phyloP scores from a whole-genome alignment of 1,284 basidiomycete genomes.

The Cryptococcus amylolentus region DNA sequence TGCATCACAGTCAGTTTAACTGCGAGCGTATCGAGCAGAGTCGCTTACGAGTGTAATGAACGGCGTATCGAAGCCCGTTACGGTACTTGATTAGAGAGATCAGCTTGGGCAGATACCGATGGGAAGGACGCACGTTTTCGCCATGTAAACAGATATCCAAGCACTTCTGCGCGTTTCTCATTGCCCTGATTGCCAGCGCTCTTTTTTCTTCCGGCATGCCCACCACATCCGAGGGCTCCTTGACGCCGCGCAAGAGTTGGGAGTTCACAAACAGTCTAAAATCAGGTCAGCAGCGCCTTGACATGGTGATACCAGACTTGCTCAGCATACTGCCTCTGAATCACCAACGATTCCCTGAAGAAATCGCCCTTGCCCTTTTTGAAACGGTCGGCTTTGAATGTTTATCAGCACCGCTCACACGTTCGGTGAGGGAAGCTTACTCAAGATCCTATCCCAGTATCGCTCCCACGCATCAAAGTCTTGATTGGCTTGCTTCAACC shows the following conservation, averaged over 20 bases:
- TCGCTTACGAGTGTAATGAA: slow-evolving; percentile 54
- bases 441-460: slow-evolving; percentile 49
- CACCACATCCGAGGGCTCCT: slow-evolving; percentile 44
- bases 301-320: slow-evolving; percentile 2
- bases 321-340: slow-evolving; percentile 47
- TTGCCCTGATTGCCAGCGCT: slow-evolving; percentile 46
- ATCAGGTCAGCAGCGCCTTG: background rate
- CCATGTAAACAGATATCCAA: slow-evolving; percentile 47
- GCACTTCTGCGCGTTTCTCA: slow-evolving; percentile 49
- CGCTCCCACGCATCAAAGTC: slow-evolving; percentile 50
- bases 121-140: slow-evolving; percentile 29
- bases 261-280: slow-evolving; percentile 48
- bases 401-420: background rate
- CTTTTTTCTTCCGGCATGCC: slow-evolving; percentile 48
- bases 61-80: slow-evolving; percentile 78
- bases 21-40: slow-evolving; percentile 46
- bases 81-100: slow-evolving; percentile 60
- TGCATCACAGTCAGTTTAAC: no score
- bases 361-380: slow-evolving; percentile 45
- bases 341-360: slow-evolving; percentile 44
- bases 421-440: slow-evolving; percentile 12
- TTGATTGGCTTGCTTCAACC: slow-evolving; percentile 49
- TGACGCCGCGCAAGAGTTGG: slow-evolving; percentile 46
- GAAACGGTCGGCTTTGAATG: slow-evolving; percentile 35
- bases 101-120: background rate